Evolutionary conservation across 2,329 filamentous ascomycete genomes (phyloP).

Genomic region (Ophiostoma novo-ulmi): DNA sequence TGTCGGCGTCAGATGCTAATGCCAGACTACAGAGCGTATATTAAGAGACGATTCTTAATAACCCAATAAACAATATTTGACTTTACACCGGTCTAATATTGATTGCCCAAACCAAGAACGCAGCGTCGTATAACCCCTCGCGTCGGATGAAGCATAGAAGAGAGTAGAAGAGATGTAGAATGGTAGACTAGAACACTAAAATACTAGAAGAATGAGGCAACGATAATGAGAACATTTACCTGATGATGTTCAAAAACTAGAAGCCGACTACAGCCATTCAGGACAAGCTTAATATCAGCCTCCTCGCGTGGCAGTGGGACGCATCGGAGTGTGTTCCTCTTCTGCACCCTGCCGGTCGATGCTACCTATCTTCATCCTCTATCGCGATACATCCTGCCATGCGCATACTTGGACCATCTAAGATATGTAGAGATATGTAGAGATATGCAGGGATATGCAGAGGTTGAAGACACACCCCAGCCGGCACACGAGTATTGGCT

Average conservation of each 20-base stretch:
- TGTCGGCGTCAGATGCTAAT: too few species aligned
- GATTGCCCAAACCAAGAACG: background rate
- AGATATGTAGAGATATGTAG: too few species aligned
- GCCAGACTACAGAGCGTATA: too few species aligned
- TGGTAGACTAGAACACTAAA: background rate
- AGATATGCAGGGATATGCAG: too few species aligned
- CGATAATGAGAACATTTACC: too few species aligned
- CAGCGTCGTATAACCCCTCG: background rate
- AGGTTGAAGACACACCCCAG: background rate
- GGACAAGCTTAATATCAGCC: conserved; percentile 8
- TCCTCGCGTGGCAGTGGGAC: conserved; percentile 1
- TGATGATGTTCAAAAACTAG: background rate
- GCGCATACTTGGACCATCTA: too few species aligned
- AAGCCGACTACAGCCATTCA: background rate
- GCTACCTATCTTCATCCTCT: background rate
- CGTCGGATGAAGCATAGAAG: background rate
- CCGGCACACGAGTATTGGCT: background rate
- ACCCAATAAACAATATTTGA: background rate
- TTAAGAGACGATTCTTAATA: too few species aligned
- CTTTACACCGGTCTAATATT: background rate
- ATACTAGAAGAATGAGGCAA: background rate
- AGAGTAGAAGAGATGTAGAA: too few species aligned
- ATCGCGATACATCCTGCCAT: background rate
- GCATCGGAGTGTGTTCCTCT: conserved; percentile 6
- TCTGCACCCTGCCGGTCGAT: background rate